Base-by-base conservation (phyloP, 2,329 filamentous ascomycete species). In the Nothophoma quercina region DNA sequence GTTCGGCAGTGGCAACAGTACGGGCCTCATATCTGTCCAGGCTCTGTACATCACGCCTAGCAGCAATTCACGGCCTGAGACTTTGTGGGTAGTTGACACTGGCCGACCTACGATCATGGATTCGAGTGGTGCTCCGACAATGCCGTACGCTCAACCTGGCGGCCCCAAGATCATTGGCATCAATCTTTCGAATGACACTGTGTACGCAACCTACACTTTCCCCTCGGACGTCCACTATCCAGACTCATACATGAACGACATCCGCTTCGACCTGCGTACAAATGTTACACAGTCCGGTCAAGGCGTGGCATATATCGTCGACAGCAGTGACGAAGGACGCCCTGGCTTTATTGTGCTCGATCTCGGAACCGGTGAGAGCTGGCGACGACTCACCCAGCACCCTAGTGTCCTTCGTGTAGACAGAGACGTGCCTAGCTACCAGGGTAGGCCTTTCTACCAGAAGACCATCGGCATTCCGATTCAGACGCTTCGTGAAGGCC, bases 81-180 rank as follows among this genome's bases (percentile, higher is more conserved):
- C 53, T 28, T 70, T 81, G 1, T 83, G 79, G 80, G 75, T 82
- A 15, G 73, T 83, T 13, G 80, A 83, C 55, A 82, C 79, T 1
- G 80, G 79, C 5, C 72, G 79, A 10, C 58, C 63, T 7, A 73
- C 73, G 1, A 62, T 71, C 18, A 72, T 70, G 6, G 64, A 66
- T 1, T 70, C 77, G 13, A 41, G 23, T 9, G 58, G 56, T 33
- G 36, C 51, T 33, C 52, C 55, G 26, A 60, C 65, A 1, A 71
- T 79, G 4, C 66, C 72, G 2, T 76, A 76, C n/a, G 63, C 61
- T 0, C 56, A 62, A 34, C 60, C 59, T 21, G 80, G 80, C 16
- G 80, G 81, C 0, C 77, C 80, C 0, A 83, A 83, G 54, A 71
- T 83, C n/a, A 60, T 83, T n/a, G 78, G 78, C 1, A 73, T 83